A percentile compares a stretch with the other conserved stretches of the same genome.
These are phyloP conservation scores for Schoenoplectus tabernaemontani DNA, from an alignment of 202 grass and related monocot species.

Conservation along the genomic window DNA sequence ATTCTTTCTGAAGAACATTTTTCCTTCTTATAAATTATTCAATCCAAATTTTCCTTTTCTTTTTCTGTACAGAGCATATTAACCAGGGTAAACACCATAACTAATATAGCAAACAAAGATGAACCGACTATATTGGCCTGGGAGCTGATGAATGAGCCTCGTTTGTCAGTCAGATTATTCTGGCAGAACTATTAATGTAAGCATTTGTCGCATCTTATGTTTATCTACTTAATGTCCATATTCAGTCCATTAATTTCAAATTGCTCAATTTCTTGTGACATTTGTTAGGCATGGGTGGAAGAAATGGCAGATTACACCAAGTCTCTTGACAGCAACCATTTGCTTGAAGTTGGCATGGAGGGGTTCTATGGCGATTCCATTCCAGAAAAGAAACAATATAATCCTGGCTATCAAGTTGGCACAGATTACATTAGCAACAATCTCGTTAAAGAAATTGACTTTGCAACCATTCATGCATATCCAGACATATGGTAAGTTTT, in stretches of 20 bases:
- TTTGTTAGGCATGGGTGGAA: conserved; percentile 30
- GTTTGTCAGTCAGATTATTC: conserved; percentile 41
- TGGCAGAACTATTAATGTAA: conserved; percentile 34
- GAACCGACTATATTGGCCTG: conserved; percentile 39
- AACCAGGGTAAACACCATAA: conserved; percentile 33
- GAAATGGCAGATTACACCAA: conserved; percentile 43
- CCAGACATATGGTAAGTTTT: conserved; percentile 31
- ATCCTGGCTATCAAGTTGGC: conserved; percentile 44
- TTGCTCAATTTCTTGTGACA: neutral
- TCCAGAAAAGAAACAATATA: conserved; percentile 44
- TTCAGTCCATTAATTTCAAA: neutral
- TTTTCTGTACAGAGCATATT: conserved; percentile 23
- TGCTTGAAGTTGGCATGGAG: conserved; percentile 40
- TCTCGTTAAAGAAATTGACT: conserved; percentile 29
- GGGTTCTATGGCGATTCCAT: conserved; percentile 43
- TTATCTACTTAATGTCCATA: neutral
- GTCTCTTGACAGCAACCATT: conserved; percentile 35
- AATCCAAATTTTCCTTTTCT: neutral
- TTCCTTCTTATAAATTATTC: neutral
- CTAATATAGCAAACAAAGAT: conserved; percentile 29
- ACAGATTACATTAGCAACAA: conserved; percentile 33
- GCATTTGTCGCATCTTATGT: neutral
- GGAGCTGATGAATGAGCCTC: conserved; percentile 46
- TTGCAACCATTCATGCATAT: conserved; percentile 41
- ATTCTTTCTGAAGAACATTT: neutral